A percentile compares a stretch with the other conserved stretches of the same genome.
phyloP scores from a whole-genome alignment of 2,329 filamentous ascomycete genomes.

The Aspergillus aculeatus region DNA sequence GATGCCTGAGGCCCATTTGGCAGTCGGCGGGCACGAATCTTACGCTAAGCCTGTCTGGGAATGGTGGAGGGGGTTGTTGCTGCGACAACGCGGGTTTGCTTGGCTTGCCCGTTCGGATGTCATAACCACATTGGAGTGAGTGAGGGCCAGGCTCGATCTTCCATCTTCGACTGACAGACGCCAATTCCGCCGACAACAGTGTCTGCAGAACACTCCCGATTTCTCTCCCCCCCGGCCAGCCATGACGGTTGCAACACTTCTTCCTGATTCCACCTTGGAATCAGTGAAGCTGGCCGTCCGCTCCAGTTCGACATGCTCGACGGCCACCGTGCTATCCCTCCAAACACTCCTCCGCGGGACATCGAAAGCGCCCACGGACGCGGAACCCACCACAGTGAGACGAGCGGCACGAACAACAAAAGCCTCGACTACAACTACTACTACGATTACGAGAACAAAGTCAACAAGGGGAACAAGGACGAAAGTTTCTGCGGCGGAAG shows the following conservation, averaged over 20 bases:
- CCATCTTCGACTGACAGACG: background rate
- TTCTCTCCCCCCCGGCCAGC: background rate
- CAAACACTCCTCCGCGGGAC: conserved; percentile 38
- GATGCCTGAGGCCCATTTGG: conserved; percentile 6
- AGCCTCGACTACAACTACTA: conserved; percentile 19
- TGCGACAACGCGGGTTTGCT: conserved; percentile 28
- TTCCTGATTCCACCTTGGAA: conserved; percentile 33
- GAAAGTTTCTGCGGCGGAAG: conserved; percentile 25
- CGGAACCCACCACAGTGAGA: conserved; percentile 20
- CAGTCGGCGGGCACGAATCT: conserved; percentile 4
- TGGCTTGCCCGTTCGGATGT: conserved; percentile 9
- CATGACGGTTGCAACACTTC: conserved; percentile 37
- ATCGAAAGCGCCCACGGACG: conserved; percentile 23
- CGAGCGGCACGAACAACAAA: conserved; percentile 27
- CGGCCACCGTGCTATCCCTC: conserved; percentile 40
- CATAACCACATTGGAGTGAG: conserved; percentile 8
- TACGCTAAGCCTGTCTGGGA: conserved; percentile 13
- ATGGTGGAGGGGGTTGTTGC: conserved; percentile 26
- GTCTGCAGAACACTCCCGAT: background rate
- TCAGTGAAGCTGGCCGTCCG: conserved; percentile 57
- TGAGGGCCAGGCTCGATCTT: conserved; percentile 4
- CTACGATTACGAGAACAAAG: conserved; percentile 25
- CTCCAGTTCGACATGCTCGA: conserved; percentile 55
- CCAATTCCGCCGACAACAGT: background rate
- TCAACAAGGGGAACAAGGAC: conserved; percentile 27